Evolutionary conservation across 768 basidiomycete genomes (phyloP).

Genomic region (Hysterangium stoloniferum): DNA sequence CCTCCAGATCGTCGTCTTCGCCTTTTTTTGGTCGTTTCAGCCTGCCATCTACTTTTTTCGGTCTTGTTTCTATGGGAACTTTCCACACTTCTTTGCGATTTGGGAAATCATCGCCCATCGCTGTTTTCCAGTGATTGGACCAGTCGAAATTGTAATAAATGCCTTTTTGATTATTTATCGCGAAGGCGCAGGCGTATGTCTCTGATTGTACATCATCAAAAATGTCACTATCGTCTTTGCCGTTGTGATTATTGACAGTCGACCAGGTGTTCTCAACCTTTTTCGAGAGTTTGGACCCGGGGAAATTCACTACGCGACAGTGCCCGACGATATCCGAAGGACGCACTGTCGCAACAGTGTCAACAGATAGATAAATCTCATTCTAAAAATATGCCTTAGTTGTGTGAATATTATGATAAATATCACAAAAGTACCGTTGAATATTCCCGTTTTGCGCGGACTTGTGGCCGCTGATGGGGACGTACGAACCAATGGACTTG

Average conservation of each 20-base stretch:
- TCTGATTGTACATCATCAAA: neutral
- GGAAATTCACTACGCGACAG: conserved; percentile 35
- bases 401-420: neutral
- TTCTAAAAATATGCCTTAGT: conserved; percentile 36
- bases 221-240: conserved; percentile 18
- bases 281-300: conserved; percentile 11
- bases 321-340: conserved; percentile 44
- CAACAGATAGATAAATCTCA: conserved; percentile 64
- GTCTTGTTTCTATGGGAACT: conserved; percentile 13
- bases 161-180: conserved; percentile 50
- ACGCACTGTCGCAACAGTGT: conserved; percentile 38
- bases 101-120: conserved; percentile 23
- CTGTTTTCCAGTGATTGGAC: conserved; percentile 38
- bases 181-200: conserved; percentile 48
- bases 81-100: conserved; percentile 14
- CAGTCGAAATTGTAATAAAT: conserved; percentile 58
- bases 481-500: conserved; percentile 72
- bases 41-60: conserved; percentile 9
- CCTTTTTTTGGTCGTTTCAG: neutral
- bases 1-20: no score
- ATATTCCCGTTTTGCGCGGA: conserved; percentile 54
- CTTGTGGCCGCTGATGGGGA: conserved; percentile 51
- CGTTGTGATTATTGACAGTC: conserved; percentile 9
- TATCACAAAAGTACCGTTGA: conserved; percentile 37
- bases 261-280: no score